Evolutionary conservation across 2,329 filamentous ascomycete genomes (phyloP).

Genomic region (Alternaria alternata): DNA sequence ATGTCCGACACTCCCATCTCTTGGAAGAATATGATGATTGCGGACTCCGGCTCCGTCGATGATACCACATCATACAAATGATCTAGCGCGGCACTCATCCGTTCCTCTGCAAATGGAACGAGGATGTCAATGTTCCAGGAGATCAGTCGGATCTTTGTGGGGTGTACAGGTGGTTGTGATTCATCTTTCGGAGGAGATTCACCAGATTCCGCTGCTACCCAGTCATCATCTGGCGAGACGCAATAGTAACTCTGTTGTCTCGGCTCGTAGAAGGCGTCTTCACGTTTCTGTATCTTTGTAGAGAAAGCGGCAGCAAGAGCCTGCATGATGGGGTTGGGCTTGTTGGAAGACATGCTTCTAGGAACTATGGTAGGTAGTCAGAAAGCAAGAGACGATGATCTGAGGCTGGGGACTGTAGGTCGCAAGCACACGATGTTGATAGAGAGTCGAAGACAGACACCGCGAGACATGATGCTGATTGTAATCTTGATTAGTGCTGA

Average conservation of each 20-base stretch:
- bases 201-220: not conserved
- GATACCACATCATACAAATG: constrained; percentile 48
- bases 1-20: constrained; percentile 62
- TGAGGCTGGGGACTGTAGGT: not conserved
- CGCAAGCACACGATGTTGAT: not conserved
- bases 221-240: not conserved
- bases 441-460: not conserved
- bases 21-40: constrained; percentile 60
- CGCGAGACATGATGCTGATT: not conserved
- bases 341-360: not conserved
- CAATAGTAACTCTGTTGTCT: constrained; percentile 18
- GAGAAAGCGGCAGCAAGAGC: not conserved
- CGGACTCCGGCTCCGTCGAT: constrained; percentile 24
- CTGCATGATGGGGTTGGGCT: not conserved
- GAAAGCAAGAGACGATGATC: too few relatives aligned
- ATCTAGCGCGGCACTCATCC: constrained; percentile 54
- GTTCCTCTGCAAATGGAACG: constrained; percentile 45
- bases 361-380: not conserved
- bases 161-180: constrained; percentile 3
- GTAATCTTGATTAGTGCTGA: not conserved
- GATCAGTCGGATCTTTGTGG: constrained; percentile 42
- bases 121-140: constrained; percentile 62
- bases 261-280: constrained; percentile 22
- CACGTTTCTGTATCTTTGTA: not conserved
- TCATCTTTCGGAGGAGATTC: not conserved